These are phyloP conservation scores for Clavispora fructus DNA, from an alignment of 805 yeast species.

Conservation along the genomic window DNA sequence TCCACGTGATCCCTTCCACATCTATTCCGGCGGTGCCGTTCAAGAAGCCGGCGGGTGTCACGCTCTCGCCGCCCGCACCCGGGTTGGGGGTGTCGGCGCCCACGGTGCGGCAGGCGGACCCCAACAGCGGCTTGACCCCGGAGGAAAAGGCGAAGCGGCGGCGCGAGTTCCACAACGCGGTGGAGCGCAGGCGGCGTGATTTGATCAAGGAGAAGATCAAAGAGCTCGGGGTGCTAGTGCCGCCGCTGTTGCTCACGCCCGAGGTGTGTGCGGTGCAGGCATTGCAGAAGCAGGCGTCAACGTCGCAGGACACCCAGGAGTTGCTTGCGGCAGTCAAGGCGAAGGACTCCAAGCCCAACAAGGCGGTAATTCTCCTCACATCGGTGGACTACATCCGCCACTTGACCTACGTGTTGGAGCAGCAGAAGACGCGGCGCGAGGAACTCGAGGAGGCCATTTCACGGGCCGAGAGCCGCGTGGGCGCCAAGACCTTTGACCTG, in stretches of 20 bases:
- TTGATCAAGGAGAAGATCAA: constrained; percentile 83
- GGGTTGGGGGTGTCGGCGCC: constrained; percentile 29
- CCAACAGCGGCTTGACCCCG: constrained; percentile 40
- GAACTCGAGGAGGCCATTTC: constrained; percentile 29
- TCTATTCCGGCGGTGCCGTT: constrained; percentile 19
- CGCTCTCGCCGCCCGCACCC: constrained; percentile 19
- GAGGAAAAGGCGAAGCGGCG: constrained; percentile 74
- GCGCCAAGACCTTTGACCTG: not conserved
- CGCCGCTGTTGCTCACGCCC: constrained; percentile 61
- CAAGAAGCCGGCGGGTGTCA: constrained; percentile 6
- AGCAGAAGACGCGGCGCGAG: constrained; percentile 47
- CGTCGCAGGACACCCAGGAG: constrained; percentile 31
- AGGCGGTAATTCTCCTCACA: constrained; percentile 68
- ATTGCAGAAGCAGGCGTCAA: constrained; percentile 29
- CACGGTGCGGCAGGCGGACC: constrained; percentile 6
- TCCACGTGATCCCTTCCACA: constrained; percentile 15
- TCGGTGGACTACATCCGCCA: constrained; percentile 77
- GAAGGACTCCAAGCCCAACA: constrained; percentile 75
- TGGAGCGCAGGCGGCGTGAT: constrained; percentile 87
- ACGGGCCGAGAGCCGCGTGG: constrained; percentile 9
- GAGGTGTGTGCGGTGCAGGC: constrained; percentile 38
- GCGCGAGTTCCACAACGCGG: constrained; percentile 89
- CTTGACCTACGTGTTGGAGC: constrained; percentile 53
- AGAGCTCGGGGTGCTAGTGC: constrained; percentile 76
- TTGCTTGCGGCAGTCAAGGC: constrained; percentile 36